These are phyloP conservation scores for Penicillium corylophilum DNA, from an alignment of 2,329 filamentous ascomycete species.

Conservation along the genomic window DNA sequence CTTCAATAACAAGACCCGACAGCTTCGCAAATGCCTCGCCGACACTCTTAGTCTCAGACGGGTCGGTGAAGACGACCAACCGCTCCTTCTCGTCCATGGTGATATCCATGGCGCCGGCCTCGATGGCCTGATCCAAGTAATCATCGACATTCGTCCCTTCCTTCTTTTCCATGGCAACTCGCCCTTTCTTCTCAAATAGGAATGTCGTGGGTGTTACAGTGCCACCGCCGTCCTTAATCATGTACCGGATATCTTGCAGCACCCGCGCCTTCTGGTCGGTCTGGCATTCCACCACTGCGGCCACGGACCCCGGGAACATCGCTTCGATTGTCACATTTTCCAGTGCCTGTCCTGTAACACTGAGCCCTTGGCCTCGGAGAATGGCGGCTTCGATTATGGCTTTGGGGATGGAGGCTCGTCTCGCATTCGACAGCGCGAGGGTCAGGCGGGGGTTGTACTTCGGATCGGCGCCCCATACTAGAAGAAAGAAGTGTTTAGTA, in stretches of 20 bases:
- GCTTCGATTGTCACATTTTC: conserved; percentile 77
- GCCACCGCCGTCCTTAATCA: conserved; percentile 71
- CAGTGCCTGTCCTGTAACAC: conserved; percentile 70
- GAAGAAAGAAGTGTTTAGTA: conserved; percentile 8
- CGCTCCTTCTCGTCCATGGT: conserved; percentile 64
- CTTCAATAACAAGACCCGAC: conserved; percentile 66
- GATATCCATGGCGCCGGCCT: conserved; percentile 67
- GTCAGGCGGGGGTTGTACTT: conserved; percentile 74
- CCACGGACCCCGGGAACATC: conserved; percentile 71
- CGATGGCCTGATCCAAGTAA: conserved; percentile 76
- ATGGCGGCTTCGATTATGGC: conserved; percentile 80
- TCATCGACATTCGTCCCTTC: conserved; percentile 62
- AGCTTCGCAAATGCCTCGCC: conserved; percentile 63
- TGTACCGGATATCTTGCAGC: conserved; percentile 67
- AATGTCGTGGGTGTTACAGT: conserved; percentile 73
- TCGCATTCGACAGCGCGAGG: conserved; percentile 70
- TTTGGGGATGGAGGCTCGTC: conserved; percentile 84
- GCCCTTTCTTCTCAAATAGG: conserved; percentile 79
- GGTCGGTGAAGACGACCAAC: conserved; percentile 69
- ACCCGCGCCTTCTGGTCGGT: conserved; percentile 77
- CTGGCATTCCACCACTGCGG: conserved; percentile 79
- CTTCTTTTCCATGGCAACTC: conserved; percentile 66
- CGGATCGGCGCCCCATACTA: conserved; percentile 74
- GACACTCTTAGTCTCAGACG: conserved; percentile 62
- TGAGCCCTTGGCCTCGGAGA: conserved; percentile 82